Evolutionary conservation across 257 asterid species (phyloP).

Genomic region (Vinca minor): DNA sequence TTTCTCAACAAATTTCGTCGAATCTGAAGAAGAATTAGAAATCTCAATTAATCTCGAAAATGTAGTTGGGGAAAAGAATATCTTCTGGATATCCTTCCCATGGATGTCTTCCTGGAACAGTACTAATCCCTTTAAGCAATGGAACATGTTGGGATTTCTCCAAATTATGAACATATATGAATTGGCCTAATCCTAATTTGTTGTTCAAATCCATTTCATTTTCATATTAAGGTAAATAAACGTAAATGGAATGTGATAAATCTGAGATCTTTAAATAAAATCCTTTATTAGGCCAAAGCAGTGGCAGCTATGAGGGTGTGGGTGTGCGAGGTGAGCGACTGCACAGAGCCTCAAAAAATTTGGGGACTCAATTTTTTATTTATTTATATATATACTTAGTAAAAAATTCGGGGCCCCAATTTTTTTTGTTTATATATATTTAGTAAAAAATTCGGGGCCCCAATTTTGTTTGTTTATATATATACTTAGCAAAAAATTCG

Average conservation of each 20-base stretch:
- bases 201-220: conserved; percentile 57
- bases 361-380: too few species aligned
- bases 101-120: conserved; percentile 50
- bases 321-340: too few species aligned
- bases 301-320: too few species aligned
- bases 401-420: too few species aligned
- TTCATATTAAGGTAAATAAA: conserved; percentile 47
- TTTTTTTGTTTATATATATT: too few species aligned
- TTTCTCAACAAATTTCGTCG: conserved; percentile 57
- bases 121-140: conserved; percentile 40
- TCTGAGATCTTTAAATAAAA: conserved; percentile 68
- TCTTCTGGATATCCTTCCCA: conserved; percentile 60
- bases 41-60: conserved; percentile 24
- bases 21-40: conserved; percentile 28
- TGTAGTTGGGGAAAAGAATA: conserved; percentile 24
- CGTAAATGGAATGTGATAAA: conserved; percentile 52
- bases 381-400: too few species aligned
- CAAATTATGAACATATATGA: conserved; percentile 36
- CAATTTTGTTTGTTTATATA: too few species aligned
- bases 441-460: too few species aligned
- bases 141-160: conserved; percentile 57
- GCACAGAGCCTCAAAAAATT: too few species aligned
- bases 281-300: too few species aligned
- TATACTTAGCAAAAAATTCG: too few species aligned
- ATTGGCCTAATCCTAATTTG: conserved; percentile 57